Evolutionary conservation across 2,329 filamentous ascomycete species (phyloP), one percentile per base, ranked within the genome.

Genomic region (Cryphonectria parasitica): DNA sequence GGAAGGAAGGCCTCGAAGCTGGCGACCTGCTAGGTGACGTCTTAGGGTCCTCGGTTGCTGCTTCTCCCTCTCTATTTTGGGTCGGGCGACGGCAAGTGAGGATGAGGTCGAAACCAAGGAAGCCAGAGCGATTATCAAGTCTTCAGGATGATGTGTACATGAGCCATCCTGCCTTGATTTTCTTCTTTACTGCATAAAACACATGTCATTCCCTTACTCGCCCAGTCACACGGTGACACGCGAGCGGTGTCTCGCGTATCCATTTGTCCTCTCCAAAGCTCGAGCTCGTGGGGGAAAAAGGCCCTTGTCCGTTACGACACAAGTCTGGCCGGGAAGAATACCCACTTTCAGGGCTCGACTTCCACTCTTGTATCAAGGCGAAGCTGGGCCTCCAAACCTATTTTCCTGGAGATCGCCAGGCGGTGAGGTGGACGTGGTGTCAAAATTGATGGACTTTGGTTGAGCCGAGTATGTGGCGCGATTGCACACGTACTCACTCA

Each of bases 231-330:
- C 45, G 1, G 45, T 66, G 64, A 66, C 64, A 66, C 64, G 52
- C 64, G 63, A 52, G 13, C 22, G 34, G 34, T 41, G 3, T 49
- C 64, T 43, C 31, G 49, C n/a, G 15, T 41, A 17, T 34, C 17
- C 13, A 19, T 13, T 34, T 58, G 54, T 58, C 17, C 28, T 58
- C 54, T 25, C 45, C 5, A 11, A 28, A 39, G 43, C 64, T 56
- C 45, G 34, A n/a, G 39, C 17, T 22, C 58, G 31, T 39, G 31
- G 1, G 4, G 10, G 4, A 61, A 36, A 22, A 22, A 39, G 34
- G 45, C 58, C 66, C 41, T 49, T 56, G 39, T 56, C 56, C 31
- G 52, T 68, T 68, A 68, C 66, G 66, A 68, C 58, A 63, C 66
- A 63, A 39, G 36, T 22, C n/a, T 39, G 22, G 49, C 31, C 64